Base-by-base conservation (phyloP, 2,329 filamentous ascomycete species). In the Xylariaceae sp. region DNA sequence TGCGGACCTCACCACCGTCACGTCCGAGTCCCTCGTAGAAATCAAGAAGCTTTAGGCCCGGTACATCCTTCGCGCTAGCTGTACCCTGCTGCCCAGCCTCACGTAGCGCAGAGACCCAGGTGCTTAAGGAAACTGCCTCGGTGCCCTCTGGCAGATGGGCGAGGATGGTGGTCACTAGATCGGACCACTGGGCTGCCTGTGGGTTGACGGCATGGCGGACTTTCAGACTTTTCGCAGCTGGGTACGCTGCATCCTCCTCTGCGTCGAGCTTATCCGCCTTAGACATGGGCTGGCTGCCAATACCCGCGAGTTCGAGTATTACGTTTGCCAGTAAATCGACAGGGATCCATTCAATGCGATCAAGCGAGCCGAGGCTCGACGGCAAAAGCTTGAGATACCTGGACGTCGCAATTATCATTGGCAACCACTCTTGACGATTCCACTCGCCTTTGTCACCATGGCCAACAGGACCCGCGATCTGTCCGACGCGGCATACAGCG, bases 371-470 rank as follows among this genome's bases (percentile, higher is more conserved):
- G 0, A 79, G 60, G 6, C 59, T 58, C 0, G 52, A 48, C 0
- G 78, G 76, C 2, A 80, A 50, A 16, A 65, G 51, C 0, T 71
- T 69, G 1, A 80, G 55, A 32, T 68, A 61, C 15, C 69, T 61
- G 0, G 73, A 78, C 17, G 71, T 74, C 1, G 65, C 62, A 11
- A 72, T 51, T n/a, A 72, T 56, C 19, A 60, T 65, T 0, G 78
- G 78, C 6, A 81, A 56, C 71, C 75, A 80, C 45, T 82, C 78
- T 11, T 73, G 65, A 15, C 54, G 61, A 43, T 76, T 79, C 78
- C 78, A 82, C 22, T 56, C 47, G 0, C 76, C 76, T 38, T 59
- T 50, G 9, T 61, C 54, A 24, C 52, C 55, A 9, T 54, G 48
- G 4, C 42, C 46, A 22, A 53, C 53, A 0, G 71, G 66, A 0